These are phyloP conservation scores for Litchi chinensis DNA, from an alignment of 345 rosid genomes.

Conservation along the genomic window DNA sequence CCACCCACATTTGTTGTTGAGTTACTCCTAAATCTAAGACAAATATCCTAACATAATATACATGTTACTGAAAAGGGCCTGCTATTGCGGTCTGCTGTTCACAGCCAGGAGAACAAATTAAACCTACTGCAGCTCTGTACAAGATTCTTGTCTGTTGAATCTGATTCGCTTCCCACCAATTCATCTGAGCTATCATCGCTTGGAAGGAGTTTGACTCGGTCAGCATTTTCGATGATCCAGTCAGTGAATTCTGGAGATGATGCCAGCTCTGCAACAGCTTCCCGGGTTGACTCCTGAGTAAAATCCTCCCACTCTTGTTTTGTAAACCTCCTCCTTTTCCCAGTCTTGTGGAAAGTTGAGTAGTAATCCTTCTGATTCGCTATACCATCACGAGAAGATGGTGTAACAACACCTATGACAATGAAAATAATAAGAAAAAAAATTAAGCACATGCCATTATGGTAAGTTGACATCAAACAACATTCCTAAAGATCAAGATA, in stretches of 20 bases:
- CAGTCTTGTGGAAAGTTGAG: conserved; percentile 71
- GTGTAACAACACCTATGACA: conserved; percentile 42
- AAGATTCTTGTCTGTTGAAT: conserved; percentile 52
- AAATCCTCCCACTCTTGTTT: conserved; percentile 81
- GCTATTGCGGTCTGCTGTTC: neutral
- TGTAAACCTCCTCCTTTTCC: conserved; percentile 54
- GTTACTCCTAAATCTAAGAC: conserved; percentile 10
- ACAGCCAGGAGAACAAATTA: conserved; percentile 44
- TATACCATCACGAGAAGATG: conserved; percentile 19
- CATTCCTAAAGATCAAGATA: neutral
- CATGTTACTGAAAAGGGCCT: neutral
- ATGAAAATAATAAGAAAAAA: neutral
- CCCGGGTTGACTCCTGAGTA: conserved; percentile 62
- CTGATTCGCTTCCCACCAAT: conserved; percentile 57
- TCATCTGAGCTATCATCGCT: conserved; percentile 60
- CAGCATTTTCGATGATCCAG: conserved; percentile 78
- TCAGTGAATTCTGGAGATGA: conserved; percentile 74
- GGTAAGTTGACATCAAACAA: neutral
- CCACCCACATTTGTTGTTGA: neutral
- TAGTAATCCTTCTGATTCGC: conserved; percentile 46
- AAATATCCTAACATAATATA: conserved; percentile 1
- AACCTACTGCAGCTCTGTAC: conserved; percentile 32
- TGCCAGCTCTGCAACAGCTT: conserved; percentile 64
- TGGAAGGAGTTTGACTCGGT: conserved; percentile 61
- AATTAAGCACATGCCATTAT: neutral